These are phyloP conservation scores for Clavariopsis aquatica DNA, from an alignment of 495 filamentous ascomycete genomes.

Conservation along the genomic window DNA sequence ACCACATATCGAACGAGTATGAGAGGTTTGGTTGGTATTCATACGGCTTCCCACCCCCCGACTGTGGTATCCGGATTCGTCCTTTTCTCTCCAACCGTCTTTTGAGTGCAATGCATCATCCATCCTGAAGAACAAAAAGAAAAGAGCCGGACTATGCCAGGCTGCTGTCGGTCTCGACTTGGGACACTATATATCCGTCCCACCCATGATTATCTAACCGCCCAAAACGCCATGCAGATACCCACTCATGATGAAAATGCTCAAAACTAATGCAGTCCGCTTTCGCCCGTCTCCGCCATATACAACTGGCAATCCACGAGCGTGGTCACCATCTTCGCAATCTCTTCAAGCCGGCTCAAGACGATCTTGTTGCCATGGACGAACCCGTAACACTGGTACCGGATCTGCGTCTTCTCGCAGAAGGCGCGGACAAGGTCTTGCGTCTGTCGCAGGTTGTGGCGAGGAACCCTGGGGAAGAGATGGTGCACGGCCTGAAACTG, in stretches of 20 bases:
- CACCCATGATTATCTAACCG: background rate
- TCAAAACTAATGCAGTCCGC: slow-evolving; percentile 24
- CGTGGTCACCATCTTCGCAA: slow-evolving; percentile 48
- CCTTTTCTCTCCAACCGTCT: no score
- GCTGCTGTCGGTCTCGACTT: background rate
- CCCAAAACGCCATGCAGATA: background rate
- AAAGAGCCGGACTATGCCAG: background rate
- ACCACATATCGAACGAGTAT: no score
- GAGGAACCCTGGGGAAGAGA: slow-evolving; percentile 50
- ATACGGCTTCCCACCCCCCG: no score
- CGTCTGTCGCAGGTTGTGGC: slow-evolving; percentile 50
- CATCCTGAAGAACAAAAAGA: background rate
- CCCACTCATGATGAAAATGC: background rate
- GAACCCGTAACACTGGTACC: slow-evolving; percentile 50
- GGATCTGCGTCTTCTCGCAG: slow-evolving; percentile 49
- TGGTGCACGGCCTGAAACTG: slow-evolving; percentile 56
- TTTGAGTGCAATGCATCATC: no score
- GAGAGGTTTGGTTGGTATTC: background rate
- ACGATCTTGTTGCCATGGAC: slow-evolving; percentile 50
- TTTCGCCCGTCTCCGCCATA: slow-evolving; percentile 50
- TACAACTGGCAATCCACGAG: slow-evolving; percentile 49
- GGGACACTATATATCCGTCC: background rate
- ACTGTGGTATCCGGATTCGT: no score
- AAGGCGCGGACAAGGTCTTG: slow-evolving; percentile 50
- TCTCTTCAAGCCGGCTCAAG: slow-evolving; percentile 45